A percentile compares a stretch with the other conserved stretches of the same genome.
Evolutionary conservation across 345 rosid species (phyloP).

Genomic region (Durio zibethinus): DNA sequence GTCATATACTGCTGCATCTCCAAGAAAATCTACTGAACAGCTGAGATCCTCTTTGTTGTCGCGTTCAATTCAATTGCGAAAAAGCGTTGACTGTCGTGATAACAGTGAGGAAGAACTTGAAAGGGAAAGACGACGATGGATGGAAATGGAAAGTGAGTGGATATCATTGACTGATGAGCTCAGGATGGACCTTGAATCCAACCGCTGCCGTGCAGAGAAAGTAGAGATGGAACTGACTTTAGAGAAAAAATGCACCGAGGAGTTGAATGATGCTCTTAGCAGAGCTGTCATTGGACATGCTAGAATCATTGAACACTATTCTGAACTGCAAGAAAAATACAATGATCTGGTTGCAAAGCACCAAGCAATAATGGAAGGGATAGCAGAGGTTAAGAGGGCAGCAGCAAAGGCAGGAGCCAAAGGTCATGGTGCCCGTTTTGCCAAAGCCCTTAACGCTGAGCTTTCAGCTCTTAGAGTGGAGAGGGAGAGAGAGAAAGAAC

Average conservation of each 20-base stretch:
- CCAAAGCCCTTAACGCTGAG: slow-evolving; percentile 69
- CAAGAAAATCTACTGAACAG: slow-evolving; percentile 54
- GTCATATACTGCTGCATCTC: slow-evolving; percentile 38
- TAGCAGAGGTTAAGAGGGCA: slow-evolving; percentile 86
- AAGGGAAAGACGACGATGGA: slow-evolving; percentile 77
- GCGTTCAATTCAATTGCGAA: slow-evolving; percentile 58
- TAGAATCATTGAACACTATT: slow-evolving; percentile 91
- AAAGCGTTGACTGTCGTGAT: slow-evolving; percentile 39
- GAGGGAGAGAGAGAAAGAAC: slow-evolving; percentile 73
- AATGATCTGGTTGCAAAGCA: slow-evolving; percentile 69
- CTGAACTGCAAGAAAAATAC: slow-evolving; percentile 83
- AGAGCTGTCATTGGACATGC: slow-evolving; percentile 92
- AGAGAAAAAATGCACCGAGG: slow-evolving; percentile 67
- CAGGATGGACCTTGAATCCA: slow-evolving; percentile 75
- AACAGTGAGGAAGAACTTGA: slow-evolving; percentile 57
- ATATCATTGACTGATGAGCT: slow-evolving; percentile 84
- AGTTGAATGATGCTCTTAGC: slow-evolving; percentile 81
- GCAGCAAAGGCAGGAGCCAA: slow-evolving; percentile 81
- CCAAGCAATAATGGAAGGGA: slow-evolving; percentile 70
- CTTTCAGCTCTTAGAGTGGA: slow-evolving; percentile 76
- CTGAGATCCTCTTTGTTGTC: slow-evolving; percentile 72
- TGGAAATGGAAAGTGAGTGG: slow-evolving; percentile 98
- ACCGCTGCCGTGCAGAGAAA: slow-evolving; percentile 69
- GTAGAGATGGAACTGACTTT: slow-evolving; percentile 59
- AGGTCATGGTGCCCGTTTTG: slow-evolving; percentile 75